Evolutionary conservation across 1,284 basidiomycete species (phyloP), one percentile per base, ranked within the genome.

Genomic region (Sporisorium scitamineum): DNA sequence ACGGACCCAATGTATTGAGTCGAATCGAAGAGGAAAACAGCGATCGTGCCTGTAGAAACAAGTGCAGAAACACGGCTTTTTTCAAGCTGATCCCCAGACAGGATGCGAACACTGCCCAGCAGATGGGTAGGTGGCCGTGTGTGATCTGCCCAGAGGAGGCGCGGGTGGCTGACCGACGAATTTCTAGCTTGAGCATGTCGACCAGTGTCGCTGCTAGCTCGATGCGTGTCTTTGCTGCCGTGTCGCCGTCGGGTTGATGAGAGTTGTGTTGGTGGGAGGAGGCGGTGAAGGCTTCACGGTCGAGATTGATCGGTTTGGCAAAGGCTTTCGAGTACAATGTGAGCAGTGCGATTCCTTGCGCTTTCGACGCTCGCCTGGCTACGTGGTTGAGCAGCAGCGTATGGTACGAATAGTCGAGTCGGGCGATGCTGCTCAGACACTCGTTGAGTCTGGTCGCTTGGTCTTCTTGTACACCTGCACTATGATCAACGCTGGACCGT

Each of bases 281-380:
- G 27, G 20, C 56, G 41, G 50, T 27, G 37, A 61, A 74, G n/a
- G 58, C 14, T 48, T 69, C 65, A 3, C 34, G 34, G 1, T 24
- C 16, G n/a, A 76, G 62, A 42, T 68, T 44, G 63, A 78, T 59
- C 5, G 76, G 66, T 22, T 50, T 50, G 2, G 76, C 61, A 47
- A 78, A 76, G 6, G 74, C 74, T 47, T 76, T 76, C 13, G 92
- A 88, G 86, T 92, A 95, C 5, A 99, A 88, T 0, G 94, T 94
- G 32, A 99, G 89, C 41, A 98, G 89, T 1, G 96, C 97, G 8
- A 94, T 91, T 0, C 97, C 96, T 86, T 99, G 97, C 2, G 95
- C 90, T 70, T 90, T 92, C 20, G 93, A 95, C 20, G 96, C 94
- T 18, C 97, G 89, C 31, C 93, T 88, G 2, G 93, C 89, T 67